Evolutionary conservation across 2,329 filamentous ascomycete species (phyloP).

Genomic region (Botrytis elliptica): DNA sequence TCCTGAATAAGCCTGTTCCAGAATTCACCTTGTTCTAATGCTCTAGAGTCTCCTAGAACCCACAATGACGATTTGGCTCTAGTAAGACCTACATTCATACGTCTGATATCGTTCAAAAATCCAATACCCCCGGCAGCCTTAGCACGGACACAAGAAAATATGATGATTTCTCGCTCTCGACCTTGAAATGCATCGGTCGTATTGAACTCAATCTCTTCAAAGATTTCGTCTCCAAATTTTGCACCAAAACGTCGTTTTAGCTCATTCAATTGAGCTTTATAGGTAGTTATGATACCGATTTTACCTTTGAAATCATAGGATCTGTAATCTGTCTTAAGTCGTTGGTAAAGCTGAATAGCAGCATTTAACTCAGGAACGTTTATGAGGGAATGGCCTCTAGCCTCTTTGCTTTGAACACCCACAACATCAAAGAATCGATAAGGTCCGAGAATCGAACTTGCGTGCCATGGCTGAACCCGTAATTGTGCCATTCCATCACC

Average conservation of each 20-base stretch:
- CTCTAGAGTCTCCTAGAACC: slow-evolving; percentile 90
- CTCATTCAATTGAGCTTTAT: slow-evolving; percentile 87
- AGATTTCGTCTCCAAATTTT: slow-evolving; percentile 72
- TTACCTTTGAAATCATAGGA: slow-evolving; percentile 73
- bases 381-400: slow-evolving; percentile 82
- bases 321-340: slow-evolving; percentile 71
- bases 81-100: slow-evolving; percentile 98
- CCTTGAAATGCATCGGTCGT: slow-evolving; percentile 98
- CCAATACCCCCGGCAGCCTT: slow-evolving; percentile 92
- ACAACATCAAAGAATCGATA: slow-evolving; percentile 97
- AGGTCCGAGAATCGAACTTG: slow-evolving; percentile 75
- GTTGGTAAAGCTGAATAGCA: slow-evolving; percentile 79
- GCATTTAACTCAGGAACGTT: slow-evolving; percentile 85
- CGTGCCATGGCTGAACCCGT: slow-evolving; percentile 81
- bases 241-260: slow-evolving; percentile 72
- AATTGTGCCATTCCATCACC: slow-evolving; percentile 78
- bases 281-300: slow-evolving; percentile 95
- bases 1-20: slow-evolving; percentile 87
- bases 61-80: slow-evolving; percentile 95
- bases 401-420: slow-evolving; percentile 79
- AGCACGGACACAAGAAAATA: slow-evolving; percentile 96
- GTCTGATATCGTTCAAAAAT: slow-evolving; percentile 96
- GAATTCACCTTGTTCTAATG: slow-evolving; percentile 82
- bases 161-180: slow-evolving; percentile 95
- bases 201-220: slow-evolving; percentile 89